These are phyloP conservation scores for Aspergillus novoparasiticus DNA, from an alignment of 2,329 filamentous ascomycete species.

Conservation along the genomic window DNA sequence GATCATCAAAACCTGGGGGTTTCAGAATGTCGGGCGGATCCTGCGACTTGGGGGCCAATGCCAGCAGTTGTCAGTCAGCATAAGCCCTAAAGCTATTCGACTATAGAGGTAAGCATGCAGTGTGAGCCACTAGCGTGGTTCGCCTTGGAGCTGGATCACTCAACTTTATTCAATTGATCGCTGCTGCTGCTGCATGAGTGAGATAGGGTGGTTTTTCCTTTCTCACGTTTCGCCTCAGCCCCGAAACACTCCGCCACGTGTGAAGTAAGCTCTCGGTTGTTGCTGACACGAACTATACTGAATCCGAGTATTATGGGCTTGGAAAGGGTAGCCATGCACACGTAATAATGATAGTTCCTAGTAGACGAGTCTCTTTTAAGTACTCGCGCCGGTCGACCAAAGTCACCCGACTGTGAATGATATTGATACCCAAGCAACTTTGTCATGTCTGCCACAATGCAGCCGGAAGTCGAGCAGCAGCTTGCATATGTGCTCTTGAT, in stretches of 20 bases:
- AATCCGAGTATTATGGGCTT: background rate
- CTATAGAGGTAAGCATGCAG: background rate
- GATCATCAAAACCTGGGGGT: background rate
- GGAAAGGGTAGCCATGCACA: background rate
- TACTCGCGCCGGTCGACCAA: background rate
- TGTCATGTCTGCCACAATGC: background rate
- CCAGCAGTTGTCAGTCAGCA: background rate
- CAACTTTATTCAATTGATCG: background rate
- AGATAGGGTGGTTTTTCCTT: background rate
- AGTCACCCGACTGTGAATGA: background rate
- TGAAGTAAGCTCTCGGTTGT: background rate
- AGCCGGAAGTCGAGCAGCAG: background rate
- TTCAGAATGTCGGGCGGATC: background rate
- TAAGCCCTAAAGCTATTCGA: background rate
- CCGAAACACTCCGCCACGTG: background rate
- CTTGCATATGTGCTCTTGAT: conserved; percentile 1
- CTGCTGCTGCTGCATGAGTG: background rate
- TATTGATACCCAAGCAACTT: background rate
- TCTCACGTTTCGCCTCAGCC: background rate
- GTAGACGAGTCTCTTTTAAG: background rate
- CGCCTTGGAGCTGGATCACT: background rate
- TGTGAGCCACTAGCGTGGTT: background rate
- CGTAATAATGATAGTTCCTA: background rate
- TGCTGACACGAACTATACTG: background rate
- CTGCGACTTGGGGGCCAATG: background rate